Evolutionary conservation across 1,139 yeast genomes (phyloP), one percentile per base, ranked within the genome.

Genomic region (Candida sojae): DNA sequence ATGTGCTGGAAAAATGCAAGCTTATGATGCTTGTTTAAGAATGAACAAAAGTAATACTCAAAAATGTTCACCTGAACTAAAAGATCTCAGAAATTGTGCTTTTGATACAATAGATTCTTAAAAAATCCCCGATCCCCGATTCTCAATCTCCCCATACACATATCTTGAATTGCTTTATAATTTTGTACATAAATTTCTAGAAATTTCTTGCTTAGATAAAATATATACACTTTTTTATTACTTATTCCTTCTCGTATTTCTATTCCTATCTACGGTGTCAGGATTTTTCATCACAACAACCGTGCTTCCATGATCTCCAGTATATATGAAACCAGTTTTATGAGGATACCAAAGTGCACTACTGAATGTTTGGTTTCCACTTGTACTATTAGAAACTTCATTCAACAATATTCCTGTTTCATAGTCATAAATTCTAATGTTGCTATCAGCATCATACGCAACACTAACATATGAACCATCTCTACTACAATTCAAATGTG

Each of bases 21-120:
- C 73, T 1, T 86, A 85, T 60, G 90, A 86, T 57, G 73, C 73
- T 33, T 86, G 92, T 61, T 71, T 85, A 44, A 64, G 66, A 40
- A 66, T 62, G 11, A 66, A 67, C 46, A 69, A 71, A 48, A 64
- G 66, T 39, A 68, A 73, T 36, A 62, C 69, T 48, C 52, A 58
- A 13, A 69, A 67, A 49, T 82, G 86, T 48, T 53, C 62, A 34
- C 48, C 46, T 2, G 74, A 71, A 36, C 57, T 73, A 44, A 60
- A 61, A 45, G 57, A 52, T 31, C 61, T 73, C 49, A 57, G 78
- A 48, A 64, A 62, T n/a, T 73, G 78, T 62, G 77, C 78, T 2
- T 61, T 62, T 50, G 67, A 64, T 4, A 52, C 64, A 6, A 50
- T 66, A 39, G 56, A 56, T 23, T 46, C 41, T 10, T 33, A 45